A percentile compares a stretch with the other conserved stretches of the same genome.
phyloP scores from a whole-genome alignment of 2,329 filamentous ascomycete species.

The Cytospora mali region DNA sequence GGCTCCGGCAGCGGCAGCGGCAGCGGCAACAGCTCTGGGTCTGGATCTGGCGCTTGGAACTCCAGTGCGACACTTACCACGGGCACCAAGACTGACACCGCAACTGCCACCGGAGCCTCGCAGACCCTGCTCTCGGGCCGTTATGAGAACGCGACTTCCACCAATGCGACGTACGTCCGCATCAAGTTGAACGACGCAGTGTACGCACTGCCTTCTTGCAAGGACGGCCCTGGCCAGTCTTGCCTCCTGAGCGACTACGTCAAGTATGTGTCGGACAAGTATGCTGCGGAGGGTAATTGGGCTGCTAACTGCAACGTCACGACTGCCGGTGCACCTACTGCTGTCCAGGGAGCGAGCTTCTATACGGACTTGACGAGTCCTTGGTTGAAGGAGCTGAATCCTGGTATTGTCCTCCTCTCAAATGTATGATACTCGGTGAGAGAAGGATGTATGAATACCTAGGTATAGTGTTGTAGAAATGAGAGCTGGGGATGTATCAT shows the following conservation, averaged over 20 bases:
- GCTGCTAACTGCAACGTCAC: constrained; percentile 52
- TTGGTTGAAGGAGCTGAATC: constrained; percentile 37
- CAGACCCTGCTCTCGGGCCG: not conserved
- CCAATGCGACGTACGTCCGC: constrained; percentile 52
- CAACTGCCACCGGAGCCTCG: constrained; percentile 20
- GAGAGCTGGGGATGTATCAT: too few relatives aligned
- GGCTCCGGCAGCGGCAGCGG: constrained; percentile 17
- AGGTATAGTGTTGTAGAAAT: not conserved
- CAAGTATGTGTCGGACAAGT: constrained; percentile 48
- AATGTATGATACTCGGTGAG: not conserved
- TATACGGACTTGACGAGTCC: constrained; percentile 48
- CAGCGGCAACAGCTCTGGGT: not conserved
- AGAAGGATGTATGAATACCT: not conserved
- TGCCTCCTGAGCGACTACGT: constrained; percentile 52
- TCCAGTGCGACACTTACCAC: constrained; percentile 12
- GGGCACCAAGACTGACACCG: constrained; percentile 19
- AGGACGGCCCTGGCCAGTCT: constrained; percentile 56
- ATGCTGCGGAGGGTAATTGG: constrained; percentile 52
- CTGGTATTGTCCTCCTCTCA: constrained; percentile 13
- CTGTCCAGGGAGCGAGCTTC: constrained; percentile 51
- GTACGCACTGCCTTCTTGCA: constrained; percentile 60
- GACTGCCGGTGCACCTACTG: constrained; percentile 41
- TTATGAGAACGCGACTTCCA: constrained; percentile 11
- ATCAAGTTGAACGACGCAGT: constrained; percentile 65
- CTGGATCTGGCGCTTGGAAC: not conserved